Conservation (phyloP, 495 filamentous ascomycete species). For the Chaetomium cochliodes region DNA sequence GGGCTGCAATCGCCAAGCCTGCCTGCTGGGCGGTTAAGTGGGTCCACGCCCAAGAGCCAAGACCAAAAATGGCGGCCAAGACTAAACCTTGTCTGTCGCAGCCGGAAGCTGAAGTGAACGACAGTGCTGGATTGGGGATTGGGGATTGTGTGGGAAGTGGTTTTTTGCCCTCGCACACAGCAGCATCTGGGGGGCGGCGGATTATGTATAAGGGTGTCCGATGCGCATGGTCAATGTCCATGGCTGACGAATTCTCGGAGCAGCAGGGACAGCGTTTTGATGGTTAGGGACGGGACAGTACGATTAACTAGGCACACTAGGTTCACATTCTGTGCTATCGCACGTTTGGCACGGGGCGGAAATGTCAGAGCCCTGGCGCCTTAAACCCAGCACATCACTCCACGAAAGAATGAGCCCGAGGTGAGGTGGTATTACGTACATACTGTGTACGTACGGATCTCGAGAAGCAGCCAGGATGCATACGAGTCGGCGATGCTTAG, state of each 20-base stretch:
- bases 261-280: background rate
- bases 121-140: background rate
- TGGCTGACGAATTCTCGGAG: background rate
- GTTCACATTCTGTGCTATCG: too few species aligned
- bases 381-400: background rate
- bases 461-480: background rate
- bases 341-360: background rate
- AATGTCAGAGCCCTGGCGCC: background rate
- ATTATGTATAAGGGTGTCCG: background rate
- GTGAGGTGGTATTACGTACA: background rate
- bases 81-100: slow-evolving; percentile 20
- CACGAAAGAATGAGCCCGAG: too few species aligned
- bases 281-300: too few species aligned
- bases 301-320: too few species aligned
- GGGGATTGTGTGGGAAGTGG: background rate
- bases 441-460: background rate
- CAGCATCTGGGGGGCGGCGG: background rate
- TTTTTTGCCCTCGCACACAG: background rate
- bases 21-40: slow-evolving; percentile 27
- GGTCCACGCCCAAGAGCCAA: slow-evolving; percentile 12
- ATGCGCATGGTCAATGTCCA: background rate
- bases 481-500: background rate
- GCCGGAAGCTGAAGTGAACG: slow-evolving; percentile 19
- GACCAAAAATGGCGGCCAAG: slow-evolving; percentile 12
- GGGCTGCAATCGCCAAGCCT: slow-evolving; percentile 28